phyloP scores from a whole-genome alignment of 306 rosid species.

The Medicago lupulina region DNA sequence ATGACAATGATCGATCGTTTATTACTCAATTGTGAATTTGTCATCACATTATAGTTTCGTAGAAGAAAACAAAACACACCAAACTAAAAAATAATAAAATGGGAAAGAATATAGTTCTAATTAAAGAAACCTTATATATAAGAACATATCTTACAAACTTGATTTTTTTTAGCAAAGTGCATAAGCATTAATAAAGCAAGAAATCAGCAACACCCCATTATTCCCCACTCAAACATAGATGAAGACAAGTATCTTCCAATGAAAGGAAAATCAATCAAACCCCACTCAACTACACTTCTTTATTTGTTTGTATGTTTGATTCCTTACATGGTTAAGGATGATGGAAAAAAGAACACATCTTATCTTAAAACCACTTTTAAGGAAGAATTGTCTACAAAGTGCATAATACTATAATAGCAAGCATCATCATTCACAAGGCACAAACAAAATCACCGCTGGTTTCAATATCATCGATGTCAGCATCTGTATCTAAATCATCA shows the following conservation, averaged over 20 bases:
- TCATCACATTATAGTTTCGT: slow-evolving; percentile 16
- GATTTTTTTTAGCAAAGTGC: slow-evolving; percentile 26
- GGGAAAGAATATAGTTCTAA: not conserved
- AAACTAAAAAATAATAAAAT: not conserved
- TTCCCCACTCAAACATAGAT: slow-evolving; percentile 46
- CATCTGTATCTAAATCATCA: slow-evolving; percentile 79
- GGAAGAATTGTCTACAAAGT: slow-evolving; percentile 37
- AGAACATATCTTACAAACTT: slow-evolving; percentile 7
- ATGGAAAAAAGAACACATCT: slow-evolving; percentile 34
- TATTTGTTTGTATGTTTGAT: slow-evolving; percentile 45
- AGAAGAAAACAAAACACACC: not conserved
- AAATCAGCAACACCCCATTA: slow-evolving; percentile 30
- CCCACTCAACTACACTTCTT: slow-evolving; percentile 21
- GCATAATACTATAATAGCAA: slow-evolving; percentile 4
- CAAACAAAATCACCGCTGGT: slow-evolving; percentile 95
- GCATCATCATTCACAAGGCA: slow-evolving; percentile 52
- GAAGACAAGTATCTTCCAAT: slow-evolving; percentile 46
- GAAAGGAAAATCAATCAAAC: slow-evolving; percentile 34
- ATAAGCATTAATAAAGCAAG: slow-evolving; percentile 19
- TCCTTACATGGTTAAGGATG: slow-evolving; percentile 47
- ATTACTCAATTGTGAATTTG: not conserved
- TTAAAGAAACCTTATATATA: not conserved
- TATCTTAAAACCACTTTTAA: slow-evolving; percentile 42
- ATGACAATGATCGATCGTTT: slow-evolving; percentile 33
- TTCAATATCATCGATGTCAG: slow-evolving; percentile 84